Evolutionary conservation across 1,284 basidiomycete genomes (phyloP).

Genomic region (Afroboletus lepidellus): DNA sequence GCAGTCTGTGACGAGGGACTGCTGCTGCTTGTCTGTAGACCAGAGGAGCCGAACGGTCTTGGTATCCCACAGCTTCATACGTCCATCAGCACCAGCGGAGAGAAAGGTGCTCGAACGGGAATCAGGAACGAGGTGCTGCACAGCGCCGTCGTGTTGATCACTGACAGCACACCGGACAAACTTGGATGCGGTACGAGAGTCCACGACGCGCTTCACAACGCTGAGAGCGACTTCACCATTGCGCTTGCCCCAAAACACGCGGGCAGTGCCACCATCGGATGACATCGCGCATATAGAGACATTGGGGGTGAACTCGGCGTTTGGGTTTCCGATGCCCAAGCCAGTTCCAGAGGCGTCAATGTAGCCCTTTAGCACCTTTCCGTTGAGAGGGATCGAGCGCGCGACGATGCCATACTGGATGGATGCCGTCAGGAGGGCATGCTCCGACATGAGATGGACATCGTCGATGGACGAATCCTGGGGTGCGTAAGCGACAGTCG

Average conservation of each 20-base stretch:
- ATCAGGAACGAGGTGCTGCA: conserved; percentile 55
- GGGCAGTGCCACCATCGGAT: conserved; percentile 66
- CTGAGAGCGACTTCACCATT: conserved; percentile 71
- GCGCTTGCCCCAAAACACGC: conserved; percentile 74
- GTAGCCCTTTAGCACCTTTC: conserved; percentile 70
- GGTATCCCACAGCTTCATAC: conserved; percentile 70
- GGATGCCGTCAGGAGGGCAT: conserved; percentile 64
- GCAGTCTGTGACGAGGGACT: conserved; percentile 42
- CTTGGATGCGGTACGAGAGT: conserved; percentile 47
- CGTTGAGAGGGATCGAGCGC: conserved; percentile 70
- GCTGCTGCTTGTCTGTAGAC: conserved; percentile 48
- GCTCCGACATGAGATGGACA: conserved; percentile 58
- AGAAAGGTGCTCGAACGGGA: conserved; percentile 39
- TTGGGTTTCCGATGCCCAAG: conserved; percentile 71
- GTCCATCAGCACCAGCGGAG: conserved; percentile 61
- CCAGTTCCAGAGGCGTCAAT: conserved; percentile 68
- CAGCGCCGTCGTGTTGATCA: conserved; percentile 61
- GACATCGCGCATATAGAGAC: conserved; percentile 56
- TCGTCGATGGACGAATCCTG: conserved; percentile 52
- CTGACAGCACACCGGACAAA: conserved; percentile 46
- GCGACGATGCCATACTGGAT: conserved; percentile 72
- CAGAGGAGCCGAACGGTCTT: conserved; percentile 55
- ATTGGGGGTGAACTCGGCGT: conserved; percentile 73
- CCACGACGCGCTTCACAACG: conserved; percentile 56
- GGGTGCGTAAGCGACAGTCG: conserved; percentile 61